Evolutionary conservation across 176 grass and related monocot genomes (phyloP).

Genomic region (Carex scoparia): DNA sequence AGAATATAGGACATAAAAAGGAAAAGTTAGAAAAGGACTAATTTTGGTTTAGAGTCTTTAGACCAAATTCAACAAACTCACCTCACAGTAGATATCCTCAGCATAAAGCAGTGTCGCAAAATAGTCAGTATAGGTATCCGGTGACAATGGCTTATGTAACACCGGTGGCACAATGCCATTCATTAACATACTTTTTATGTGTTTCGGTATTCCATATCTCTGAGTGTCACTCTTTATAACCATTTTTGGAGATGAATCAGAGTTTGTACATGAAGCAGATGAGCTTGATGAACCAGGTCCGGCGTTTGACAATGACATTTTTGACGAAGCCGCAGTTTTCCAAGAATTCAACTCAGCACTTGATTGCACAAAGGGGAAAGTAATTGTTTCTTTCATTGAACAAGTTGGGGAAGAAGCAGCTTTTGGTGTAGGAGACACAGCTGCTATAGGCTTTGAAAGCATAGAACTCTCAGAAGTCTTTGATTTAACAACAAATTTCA

Average conservation of each 20-base stretch:
- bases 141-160: slow-evolving; percentile 12
- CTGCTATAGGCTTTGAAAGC: not conserved
- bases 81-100: slow-evolving; percentile 29
- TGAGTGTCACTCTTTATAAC: not conserved
- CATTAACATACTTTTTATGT: slow-evolving; percentile 12
- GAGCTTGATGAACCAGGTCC: too few relatives aligned
- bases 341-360: not conserved
- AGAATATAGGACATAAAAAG: not conserved
- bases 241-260: not conserved
- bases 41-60: not conserved
- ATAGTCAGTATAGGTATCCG: slow-evolving; percentile 8
- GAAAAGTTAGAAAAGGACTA: not conserved
- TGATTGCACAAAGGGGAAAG: not conserved
- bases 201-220: slow-evolving; percentile 24
- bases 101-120: slow-evolving; percentile 30
- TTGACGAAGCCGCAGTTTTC: not conserved
- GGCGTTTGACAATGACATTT: not conserved
- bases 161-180: slow-evolving; percentile 1
- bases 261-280: too few relatives aligned
- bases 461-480: not conserved
- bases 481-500: not conserved
- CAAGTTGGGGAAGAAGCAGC: not conserved
- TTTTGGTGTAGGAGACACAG: not conserved
- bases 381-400: not conserved
- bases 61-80: not conserved